Conservation (phyloP, 345 rosid genomes). For the Acer campestre region DNA sequence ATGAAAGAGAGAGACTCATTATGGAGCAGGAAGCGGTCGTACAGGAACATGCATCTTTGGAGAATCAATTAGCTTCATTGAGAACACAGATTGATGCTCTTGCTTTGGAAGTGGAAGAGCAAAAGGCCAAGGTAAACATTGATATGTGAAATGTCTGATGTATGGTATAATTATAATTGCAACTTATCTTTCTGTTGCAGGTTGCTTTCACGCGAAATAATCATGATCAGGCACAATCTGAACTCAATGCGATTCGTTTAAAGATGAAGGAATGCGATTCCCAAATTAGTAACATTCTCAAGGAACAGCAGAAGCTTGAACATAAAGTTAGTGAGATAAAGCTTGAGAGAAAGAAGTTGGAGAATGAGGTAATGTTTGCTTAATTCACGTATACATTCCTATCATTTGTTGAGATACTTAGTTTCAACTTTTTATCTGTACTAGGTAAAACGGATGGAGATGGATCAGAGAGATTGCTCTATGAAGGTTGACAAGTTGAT, state of each 20-base stretch:
- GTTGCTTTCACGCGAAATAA: constrained; percentile 52
- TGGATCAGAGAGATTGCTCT: constrained; percentile 87
- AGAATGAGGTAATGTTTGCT: constrained; percentile 76
- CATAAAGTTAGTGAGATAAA: constrained; percentile 69
- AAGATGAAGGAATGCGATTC: constrained; percentile 96
- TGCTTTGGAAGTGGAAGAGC: constrained; percentile 67
- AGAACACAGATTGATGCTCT: constrained; percentile 62
- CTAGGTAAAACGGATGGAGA: constrained; percentile 78
- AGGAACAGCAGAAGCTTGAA: constrained; percentile 74
- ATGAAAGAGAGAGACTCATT: constrained; percentile 73
- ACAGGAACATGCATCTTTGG: constrained; percentile 66
- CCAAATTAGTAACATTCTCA: constrained; percentile 65
- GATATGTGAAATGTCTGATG: constrained; percentile 12
- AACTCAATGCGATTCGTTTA: constrained; percentile 62
- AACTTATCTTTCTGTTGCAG: constrained; percentile 45
- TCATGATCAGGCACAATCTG: constrained; percentile 66
- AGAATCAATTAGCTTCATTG: constrained; percentile 68
- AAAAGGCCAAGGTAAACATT: constrained; percentile 62
- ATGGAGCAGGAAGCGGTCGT: constrained; percentile 85
- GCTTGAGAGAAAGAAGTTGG: constrained; percentile 90
- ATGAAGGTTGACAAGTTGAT: constrained; percentile 77
- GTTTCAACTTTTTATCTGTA: not conserved
- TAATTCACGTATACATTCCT: not conserved
- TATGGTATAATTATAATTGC: constrained; percentile 14
- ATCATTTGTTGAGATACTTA: constrained; percentile 10